Base-by-base conservation (phyloP, 2,329 filamentous ascomycete genomes). In the Exophiala mesophila region DNA sequence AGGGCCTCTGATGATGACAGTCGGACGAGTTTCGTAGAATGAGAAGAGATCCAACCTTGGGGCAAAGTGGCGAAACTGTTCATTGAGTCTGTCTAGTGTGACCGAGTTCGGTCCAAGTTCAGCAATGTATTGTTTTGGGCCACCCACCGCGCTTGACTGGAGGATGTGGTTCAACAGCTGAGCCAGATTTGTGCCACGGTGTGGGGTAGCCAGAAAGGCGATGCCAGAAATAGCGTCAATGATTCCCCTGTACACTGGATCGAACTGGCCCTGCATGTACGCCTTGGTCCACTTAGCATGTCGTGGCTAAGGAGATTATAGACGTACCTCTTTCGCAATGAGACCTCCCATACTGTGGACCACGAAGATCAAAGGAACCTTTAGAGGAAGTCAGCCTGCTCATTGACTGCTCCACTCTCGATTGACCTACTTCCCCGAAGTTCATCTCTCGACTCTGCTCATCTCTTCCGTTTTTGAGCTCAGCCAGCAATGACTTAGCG, bases 11-110 rank as follows among this genome's bases (percentile, higher is more conserved):
- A 10, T 17, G 13, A 47, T 17, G 5, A 9, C 7, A 6, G 44
- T 47, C n/a, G 12, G 50, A 5, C 57, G 54, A 13, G 66, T 71
- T 46, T 74, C 71, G 49, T 71, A 72, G 49, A 73, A 74, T 0
- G 69, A 73, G 52, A 62, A 60, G 3, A 73, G 54, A 2, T 59
- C 50, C 1, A 72, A 45, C 13, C 57, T 54, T 3, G 55, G 48
- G 0, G 62, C 61, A 44, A 64, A 52, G 35, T 70, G 61, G 1
- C 65, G 63, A 47, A 74, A 74, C 20, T 63, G 52, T 3, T 72
- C 66, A 49, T 74, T 73, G 40, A 73, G 62, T 2, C 61, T 55
- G 32, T 61, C 49, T 6, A 72, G 38, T 1, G 59, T 45, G 3
- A 47, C 41, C 3, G 69, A 68, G 36, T 61, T 62, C 6, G 54